Evolutionary conservation across 2,329 filamentous ascomycete species (phyloP).

Genomic region (Fusarium buharicum): DNA sequence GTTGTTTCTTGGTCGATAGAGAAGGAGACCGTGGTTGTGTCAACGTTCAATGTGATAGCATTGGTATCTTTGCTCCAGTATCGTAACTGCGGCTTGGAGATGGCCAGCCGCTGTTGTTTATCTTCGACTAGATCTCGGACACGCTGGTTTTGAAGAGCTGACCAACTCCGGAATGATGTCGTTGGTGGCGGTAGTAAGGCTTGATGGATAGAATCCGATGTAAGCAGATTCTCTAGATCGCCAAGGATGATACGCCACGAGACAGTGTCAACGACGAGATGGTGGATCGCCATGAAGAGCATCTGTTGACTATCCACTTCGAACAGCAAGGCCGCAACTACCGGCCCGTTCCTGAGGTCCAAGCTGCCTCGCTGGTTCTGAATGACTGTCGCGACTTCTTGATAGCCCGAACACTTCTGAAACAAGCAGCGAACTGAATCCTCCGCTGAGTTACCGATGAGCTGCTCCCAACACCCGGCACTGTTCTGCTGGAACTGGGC

Average conservation of each 20-base stretch:
- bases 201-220: background rate
- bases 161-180: slow-evolving; percentile 17
- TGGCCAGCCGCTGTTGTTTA: too few species aligned
- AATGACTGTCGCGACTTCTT: slow-evolving; percentile 12
- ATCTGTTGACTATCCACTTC: slow-evolving; percentile 9
- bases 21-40: background rate
- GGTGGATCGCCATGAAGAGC: slow-evolving; percentile 15
- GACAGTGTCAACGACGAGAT: slow-evolving; percentile 21
- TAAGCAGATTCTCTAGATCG: slow-evolving; percentile 10
- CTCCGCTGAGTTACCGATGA: slow-evolving; percentile 1
- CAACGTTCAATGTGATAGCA: too few species aligned
- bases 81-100: too few species aligned
- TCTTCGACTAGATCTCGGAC: background rate
- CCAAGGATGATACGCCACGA: slow-evolving; percentile 21
- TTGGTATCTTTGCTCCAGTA: too few species aligned
- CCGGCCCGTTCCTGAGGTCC: slow-evolving; percentile 1
- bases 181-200: slow-evolving; percentile 5
- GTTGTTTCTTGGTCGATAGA: slow-evolving; percentile 7
- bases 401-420: slow-evolving; percentile 8
- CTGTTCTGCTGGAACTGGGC: slow-evolving; percentile 1
- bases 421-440: slow-evolving; percentile 2
- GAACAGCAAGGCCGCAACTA: slow-evolving; percentile 10
- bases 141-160: slow-evolving; percentile 7
- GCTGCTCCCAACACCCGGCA: slow-evolving; percentile 9
- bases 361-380: slow-evolving; percentile 10